Evolutionary conservation across 2,329 filamentous ascomycete species (phyloP).

Genomic region (Penicillium carneum): DNA sequence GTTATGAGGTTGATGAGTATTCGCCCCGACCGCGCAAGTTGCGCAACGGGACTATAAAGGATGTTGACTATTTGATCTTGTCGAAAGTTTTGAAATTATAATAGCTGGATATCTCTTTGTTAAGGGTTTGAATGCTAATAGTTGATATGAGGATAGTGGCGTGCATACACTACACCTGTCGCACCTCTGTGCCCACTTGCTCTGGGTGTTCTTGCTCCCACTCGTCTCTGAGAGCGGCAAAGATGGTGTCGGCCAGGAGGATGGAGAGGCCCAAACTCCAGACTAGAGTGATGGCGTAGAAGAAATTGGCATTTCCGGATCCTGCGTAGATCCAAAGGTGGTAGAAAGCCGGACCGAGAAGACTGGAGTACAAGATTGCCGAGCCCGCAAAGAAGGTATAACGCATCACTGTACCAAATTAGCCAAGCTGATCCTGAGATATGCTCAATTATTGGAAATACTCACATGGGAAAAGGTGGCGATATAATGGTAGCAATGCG

Average conservation of each 20-base stretch:
- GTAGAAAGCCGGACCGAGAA: constrained; percentile 93
- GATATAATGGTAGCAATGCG: constrained; percentile 80
- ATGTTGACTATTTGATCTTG: constrained; percentile 62
- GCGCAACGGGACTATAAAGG: constrained; percentile 58
- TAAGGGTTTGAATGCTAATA: constrained; percentile 2
- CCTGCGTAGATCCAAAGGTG: constrained; percentile 98
- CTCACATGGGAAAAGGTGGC: constrained; percentile 85
- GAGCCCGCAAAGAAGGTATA: constrained; percentile 88
- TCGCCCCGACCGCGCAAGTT: constrained; percentile 60
- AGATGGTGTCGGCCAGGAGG: constrained; percentile 84
- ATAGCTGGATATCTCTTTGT: not conserved
- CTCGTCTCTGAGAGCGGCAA: constrained; percentile 88
- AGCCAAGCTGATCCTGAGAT: constrained; percentile 29
- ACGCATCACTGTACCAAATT: constrained; percentile 72
- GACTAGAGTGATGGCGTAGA: constrained; percentile 98
- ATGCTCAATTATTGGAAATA: constrained; percentile 23
- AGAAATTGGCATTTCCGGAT: constrained; percentile 98
- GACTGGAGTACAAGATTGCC: constrained; percentile 82
- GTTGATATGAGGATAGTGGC: not conserved
- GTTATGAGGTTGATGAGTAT: constrained; percentile 61
- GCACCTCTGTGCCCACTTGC: constrained; percentile 84
- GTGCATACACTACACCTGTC: constrained; percentile 71
- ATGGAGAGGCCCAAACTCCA: constrained; percentile 92
- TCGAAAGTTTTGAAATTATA: constrained; percentile 53
- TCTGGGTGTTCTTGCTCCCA: constrained; percentile 92